Base-by-base conservation (phyloP, 352 stramenopile genomes). In the Pythium utonaiense region DNA sequence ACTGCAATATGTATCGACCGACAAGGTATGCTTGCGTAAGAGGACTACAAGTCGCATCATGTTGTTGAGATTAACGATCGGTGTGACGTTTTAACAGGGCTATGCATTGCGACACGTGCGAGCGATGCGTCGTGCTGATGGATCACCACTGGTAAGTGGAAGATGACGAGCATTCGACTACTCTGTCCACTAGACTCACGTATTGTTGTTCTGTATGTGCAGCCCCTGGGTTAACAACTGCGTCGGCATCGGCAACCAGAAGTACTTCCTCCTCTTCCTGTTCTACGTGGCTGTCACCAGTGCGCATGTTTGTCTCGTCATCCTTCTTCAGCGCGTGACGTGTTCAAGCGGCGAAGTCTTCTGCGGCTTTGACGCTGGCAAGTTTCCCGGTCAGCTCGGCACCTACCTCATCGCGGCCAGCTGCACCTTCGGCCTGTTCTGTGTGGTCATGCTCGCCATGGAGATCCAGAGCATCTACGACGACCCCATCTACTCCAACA, bases 151-250 rank as follows among this genome's bases (percentile, higher is more conserved):
- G 85, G 85, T 95, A 63, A 52, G 76, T 66, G 21, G 19, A 16
- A 38, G 24, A 51, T 21, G 49, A 55, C 7, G 3, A 21, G 9
- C 9, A 17, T 17, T 41, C 4, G 4, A 19, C 17, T 41, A 34
- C 13, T 13, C n/a, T 34, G 33, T 9, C 13, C 9, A 6, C 7
- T 17, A 12, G n/a, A 24, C 31, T 27, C 19, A 22, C 24, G 19
- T 28, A 10, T 40, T 19, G 10, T 47, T 12, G 13, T 14, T 59
- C 3, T 65, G 38, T 56, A 3, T 47, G 40, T 25, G 30, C 27
- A 95, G 85, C 63, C 85, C 83, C 21, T 95, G 85, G 85, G 82
- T 95, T 30, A 95, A 95, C 69, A 95, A 95, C 41, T 95, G 86
- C 64, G 70, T 95, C 21, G 86, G 86, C 10, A 84, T 91, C 41